These are phyloP conservation scores for Rhizopogon vesiculosus DNA, from an alignment of 768 basidiomycete genomes.

Conservation along the genomic window DNA sequence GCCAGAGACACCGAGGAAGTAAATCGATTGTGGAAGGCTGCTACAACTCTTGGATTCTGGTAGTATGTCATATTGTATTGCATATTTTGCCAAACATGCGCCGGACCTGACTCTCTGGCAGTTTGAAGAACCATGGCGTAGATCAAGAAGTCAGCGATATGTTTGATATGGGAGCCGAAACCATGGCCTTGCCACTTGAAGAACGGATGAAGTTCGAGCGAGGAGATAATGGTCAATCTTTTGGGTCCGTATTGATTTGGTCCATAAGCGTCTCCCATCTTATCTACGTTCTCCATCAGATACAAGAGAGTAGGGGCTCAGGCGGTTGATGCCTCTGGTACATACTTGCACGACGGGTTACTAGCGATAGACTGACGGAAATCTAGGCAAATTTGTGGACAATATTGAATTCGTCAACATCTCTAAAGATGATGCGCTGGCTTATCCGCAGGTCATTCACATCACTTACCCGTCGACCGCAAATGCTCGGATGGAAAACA, in stretches of 20 bases:
- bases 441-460: constrained; percentile 48
- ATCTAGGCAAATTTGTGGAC: constrained; percentile 26
- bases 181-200: constrained; percentile 34
- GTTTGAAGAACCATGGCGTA: constrained; percentile 40
- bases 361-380: background rate
- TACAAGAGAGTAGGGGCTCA: constrained; percentile 64
- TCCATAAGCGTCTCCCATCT: background rate
- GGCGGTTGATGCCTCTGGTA: constrained; percentile 55
- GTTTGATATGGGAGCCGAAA: constrained; percentile 39
- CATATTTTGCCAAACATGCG: background rate
- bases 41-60: constrained; percentile 50
- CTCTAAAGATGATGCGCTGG: constrained; percentile 63
- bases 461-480: constrained; percentile 55
- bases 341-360: constrained; percentile 8
- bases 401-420: constrained; percentile 62
- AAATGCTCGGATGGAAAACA: constrained; percentile 42
- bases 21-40: constrained; percentile 41
- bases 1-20: constrained; percentile 32
- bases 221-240: constrained; percentile 36
- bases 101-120: constrained; percentile 5
- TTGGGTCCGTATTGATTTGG: constrained; percentile 24
- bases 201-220: constrained; percentile 42
- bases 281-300: constrained; percentile 12
- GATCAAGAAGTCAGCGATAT: constrained; percentile 31
- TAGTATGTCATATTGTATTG: constrained; percentile 34